Evolutionary conservation across 257 asterid species (phyloP), one percentile per base, ranked within the genome.

Genomic region (Solanum tarapatanum): DNA sequence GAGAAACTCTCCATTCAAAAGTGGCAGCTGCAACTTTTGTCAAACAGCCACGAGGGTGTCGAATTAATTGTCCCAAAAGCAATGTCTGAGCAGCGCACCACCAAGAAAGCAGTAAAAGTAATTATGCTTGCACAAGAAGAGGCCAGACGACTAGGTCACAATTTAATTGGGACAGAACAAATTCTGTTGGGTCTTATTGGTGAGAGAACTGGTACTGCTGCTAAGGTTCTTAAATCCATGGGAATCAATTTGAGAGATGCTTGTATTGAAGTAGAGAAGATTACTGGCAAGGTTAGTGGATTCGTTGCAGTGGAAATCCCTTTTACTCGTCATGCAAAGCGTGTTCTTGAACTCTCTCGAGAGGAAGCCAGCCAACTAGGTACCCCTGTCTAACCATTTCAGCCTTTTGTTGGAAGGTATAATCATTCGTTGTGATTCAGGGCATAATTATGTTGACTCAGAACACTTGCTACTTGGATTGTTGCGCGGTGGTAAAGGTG

Each of bases 351-450:
- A 91, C 98, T 96, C 82, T 96, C 99, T 12, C 89, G 94, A 1
- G 99, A 96, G 93, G 99, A 96, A 92, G 99, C 99, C 84, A 94
- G 98, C 24, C 99, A 96, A 82, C 99, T 96, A 77, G 99, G 99
- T 96, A 92, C 88, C 26, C 21, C 66, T 5, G 87, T 89, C 55
- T 87, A 30, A 79, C 24, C 13, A 32, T 13, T 64, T 45, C 37
- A 43, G 84, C 58, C 84, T 79, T 79, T 26, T 79, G 39, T 79
- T 43, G 37, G 84, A 17, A 43, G 48, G 84, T 79, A 13, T 45
- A 45, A 76, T 45, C 39, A 80, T 45, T 68, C 39, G 28, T 10
- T 68, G 32, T 45, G 89, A 83, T 89, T 45, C 89, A 97, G 99
- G 99, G 79, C 98, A 97, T 93, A 97, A 97, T 88, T 97, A 94